Base-by-base conservation (phyloP, 192 early-diverging fungal genomes). In the Jimgerdemannia flammicorona region DNA sequence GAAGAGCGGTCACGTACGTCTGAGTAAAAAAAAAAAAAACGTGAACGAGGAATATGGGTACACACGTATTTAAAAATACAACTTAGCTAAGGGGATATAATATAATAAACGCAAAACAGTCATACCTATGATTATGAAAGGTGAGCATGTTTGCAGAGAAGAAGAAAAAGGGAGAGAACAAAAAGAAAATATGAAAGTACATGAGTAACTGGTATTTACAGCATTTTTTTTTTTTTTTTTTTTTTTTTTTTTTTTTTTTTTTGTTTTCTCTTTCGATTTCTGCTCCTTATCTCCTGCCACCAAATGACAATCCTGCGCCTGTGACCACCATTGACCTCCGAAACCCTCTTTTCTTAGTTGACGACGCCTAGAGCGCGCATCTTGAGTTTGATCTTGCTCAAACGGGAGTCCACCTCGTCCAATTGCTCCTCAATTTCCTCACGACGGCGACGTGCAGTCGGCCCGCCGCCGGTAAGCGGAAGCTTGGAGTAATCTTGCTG, bases 401-500 rank as follows among this genome's bases (percentile, higher is more conserved):
- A 74, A 43, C 80, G 81, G 3, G 76, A 73, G 74, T 85, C 86
- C n/a, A 85, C 83, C 42, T 84, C 70, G 70, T 85, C 86, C 72
- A 87, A 75, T 71, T 82, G 80, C 19, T 78, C 81, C 69, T 87
- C 86, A 42, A 87, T 70, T 63, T 84, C 81, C 44, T 87, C 86
- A 39, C 74, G 77, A 70, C 85, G 83, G 66, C 76, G 66, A 49
- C 86, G 79, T 20, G 83, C 79, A 74, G 78, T 79, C 11, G 84
- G 84, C 40, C 86, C 86, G 14, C 86, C 84, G 69, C 86, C 86
- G 2, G 82, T 74, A 40, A 87, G 77, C 6, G 86, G 86, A 14
- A 87, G 85, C 72, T 85, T 85, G 69, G 79, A 80, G 72, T 85
- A 75, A 74, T 83, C 79, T 7, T 84, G 83, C 72, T 85, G 83